Evolutionary conservation across 371 early-diverging fungal genomes (phyloP).

Genomic region (Rhizomucor miehei): DNA sequence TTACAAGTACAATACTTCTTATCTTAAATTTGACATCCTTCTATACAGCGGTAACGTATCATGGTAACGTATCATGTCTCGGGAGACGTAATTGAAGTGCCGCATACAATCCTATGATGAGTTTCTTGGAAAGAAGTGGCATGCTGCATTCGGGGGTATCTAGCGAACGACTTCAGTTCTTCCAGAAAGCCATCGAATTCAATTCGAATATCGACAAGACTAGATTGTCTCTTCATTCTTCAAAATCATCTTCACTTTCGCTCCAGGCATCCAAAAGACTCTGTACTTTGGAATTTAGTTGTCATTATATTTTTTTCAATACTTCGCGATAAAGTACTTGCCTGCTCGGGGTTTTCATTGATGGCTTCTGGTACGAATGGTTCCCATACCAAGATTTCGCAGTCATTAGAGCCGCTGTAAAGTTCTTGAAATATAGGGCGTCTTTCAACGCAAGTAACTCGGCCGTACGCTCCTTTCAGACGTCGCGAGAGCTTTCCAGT

Average conservation of each 20-base stretch:
- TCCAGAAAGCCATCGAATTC: too few relatives aligned
- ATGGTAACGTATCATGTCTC: too few relatives aligned
- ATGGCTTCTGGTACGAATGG: slow-evolving; percentile 35
- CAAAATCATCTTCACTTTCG: slow-evolving; percentile 16
- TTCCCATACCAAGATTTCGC: slow-evolving; percentile 67
- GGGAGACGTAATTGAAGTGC: too few relatives aligned
- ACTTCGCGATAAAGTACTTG: slow-evolving; percentile 4
- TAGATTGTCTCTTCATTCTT: not conserved
- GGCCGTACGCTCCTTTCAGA: slow-evolving; percentile 63
- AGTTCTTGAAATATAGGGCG: slow-evolving; percentile 57
- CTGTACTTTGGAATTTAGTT: not conserved
- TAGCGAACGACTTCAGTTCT: too few relatives aligned
- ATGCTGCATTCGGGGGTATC: too few relatives aligned
- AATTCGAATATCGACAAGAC: too few relatives aligned
- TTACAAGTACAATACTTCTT: too few relatives aligned
- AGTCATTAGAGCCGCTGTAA: slow-evolving; percentile 66
- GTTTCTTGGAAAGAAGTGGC: too few relatives aligned
- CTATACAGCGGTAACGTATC: too few relatives aligned
- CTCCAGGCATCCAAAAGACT: slow-evolving; percentile 23
- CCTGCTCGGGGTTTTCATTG: not conserved
- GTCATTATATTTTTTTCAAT: not conserved
- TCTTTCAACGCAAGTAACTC: slow-evolving; percentile 59
- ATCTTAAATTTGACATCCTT: too few relatives aligned
- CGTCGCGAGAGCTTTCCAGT: slow-evolving; percentile 54
- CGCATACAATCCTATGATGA: too few relatives aligned